Evolutionary conservation across 108 stramenopile species (phyloP), one percentile per base, ranked within the genome.

Genomic region (Schizochytrium sp.): DNA sequence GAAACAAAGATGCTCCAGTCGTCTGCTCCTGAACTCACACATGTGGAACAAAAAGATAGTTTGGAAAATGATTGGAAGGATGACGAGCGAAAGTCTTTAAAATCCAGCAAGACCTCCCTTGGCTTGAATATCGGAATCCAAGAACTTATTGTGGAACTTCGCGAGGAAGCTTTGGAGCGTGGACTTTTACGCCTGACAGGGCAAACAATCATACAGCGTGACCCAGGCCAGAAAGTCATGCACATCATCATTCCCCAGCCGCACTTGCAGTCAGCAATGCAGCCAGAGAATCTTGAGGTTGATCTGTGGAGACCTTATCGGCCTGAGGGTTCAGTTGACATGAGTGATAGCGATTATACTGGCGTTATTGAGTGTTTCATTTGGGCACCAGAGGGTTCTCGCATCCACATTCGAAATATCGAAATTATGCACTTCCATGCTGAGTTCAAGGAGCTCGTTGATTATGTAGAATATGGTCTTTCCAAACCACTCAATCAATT

Each of bases 351-450:
- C 28, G 64, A 69, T 8, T 69, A 69, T 44, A 1, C 7, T 2
- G 64, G 64, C 64, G 44, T 44, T 38, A 12, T 69, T 15, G 7
- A 8, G 28, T 28, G 28, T 28, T 28, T 28, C 28, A 28, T 28
- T 28, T 28, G 28, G 28, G 28, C 28, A 28, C 28, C 28, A 28
- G 28, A 28, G 28, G 28, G 28, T 28, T 28, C 28, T 28, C 64
- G 15, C 64, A 44, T 69, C 12, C 8, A 44, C 1, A 44, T 15
- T 8, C 42, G 44, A 44, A 8, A 69, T 8, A 69, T 69, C 7
- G 64, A 69, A 44, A 44, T 44, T 15, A 44, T 69, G 45, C 76
- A 83, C 76, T 83, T 83, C 53, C 45, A 83, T 10, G 38, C 76
- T 5, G 47, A 55, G 17, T 83, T 55, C 2, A 83, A 83, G 47